Base-by-base conservation (phyloP, 495 filamentous ascomycete species). In the Monascus purpureus region DNA sequence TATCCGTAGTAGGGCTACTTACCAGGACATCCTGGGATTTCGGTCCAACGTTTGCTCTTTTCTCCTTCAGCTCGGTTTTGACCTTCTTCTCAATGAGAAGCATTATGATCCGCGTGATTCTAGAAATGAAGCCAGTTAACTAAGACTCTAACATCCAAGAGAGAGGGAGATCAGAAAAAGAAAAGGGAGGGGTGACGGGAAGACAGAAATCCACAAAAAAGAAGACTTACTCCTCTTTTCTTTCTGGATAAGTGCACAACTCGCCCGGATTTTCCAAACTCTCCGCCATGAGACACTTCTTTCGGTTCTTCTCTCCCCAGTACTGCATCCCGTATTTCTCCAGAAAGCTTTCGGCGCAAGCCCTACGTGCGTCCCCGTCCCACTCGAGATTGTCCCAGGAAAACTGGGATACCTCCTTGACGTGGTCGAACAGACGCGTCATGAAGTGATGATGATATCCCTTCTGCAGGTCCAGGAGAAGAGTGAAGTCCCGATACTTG, bases 401-500 rank as follows among this genome's bases (percentile, higher is more conserved):
- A 19, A n/a, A n/a, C n/a, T n/a, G n/a, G n/a, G 17, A 40, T 3
- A 6, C 28, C 3, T n/a, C 16, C 9, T 33, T 14, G 14, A 15
- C 33, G 7, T 38, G 25, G 0, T 36, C 17, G 8, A 18, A n/a
- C 8, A 43, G 16, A 8, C 9, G 26, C 4, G 19, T 31, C n/a
- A 43, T 16, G 17, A 43, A 39, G 3, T 27, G 3, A 8, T 27
- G 20, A 12, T 39, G 32, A 15, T 32, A 16, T 1, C 23, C 9
- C 4, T 33, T 9, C 18, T 39, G 18, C 25, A 43, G 24, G 12
- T 39, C 36, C 3, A 39, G 19, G 8, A 43, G 18, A n/a, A 27
- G 36, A 9, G 40, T 43, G 23, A 43, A 43, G 16, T 36, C 30
- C 6, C 36, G 36, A 17, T 33, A 12, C n/a, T 6, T 28, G 28